Evolutionary conservation across 345 rosid species (phyloP), one percentile per base, ranked within the genome.

Genomic region (Eutrema heterophyllum): DNA sequence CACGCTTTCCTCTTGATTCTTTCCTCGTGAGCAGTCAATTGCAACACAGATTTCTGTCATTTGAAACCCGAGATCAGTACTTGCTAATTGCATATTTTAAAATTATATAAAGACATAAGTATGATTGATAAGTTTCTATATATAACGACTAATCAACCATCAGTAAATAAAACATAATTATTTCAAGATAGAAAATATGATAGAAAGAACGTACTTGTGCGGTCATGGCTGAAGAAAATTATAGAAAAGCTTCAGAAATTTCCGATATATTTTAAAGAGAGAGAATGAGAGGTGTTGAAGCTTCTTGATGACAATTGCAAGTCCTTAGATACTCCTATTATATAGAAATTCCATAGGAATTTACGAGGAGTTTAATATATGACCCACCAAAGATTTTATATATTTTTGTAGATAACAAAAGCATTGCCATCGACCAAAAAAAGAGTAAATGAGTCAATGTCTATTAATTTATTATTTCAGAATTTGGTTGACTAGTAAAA

Each of bases 11-110:
- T 78, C 78, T 74, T 91, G 58, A n/a, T 69, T 70, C 75, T 84
- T 3, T 80, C 80, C 16, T 81, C 87, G 26, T 66, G 76, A 1
- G 81, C 1, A 0, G 70, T 80, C 76, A 90, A 33, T 81, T 83
- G 84, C 73, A 90, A 50, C 43, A 86, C 86, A 6, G 84, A 70
- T 84, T 86, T 88, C 92, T 90, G 92, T 30, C 39, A 49, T 27
- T 56, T 48, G 5, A 56, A 71, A 62, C 4, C 5, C 2, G 7
- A 40, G 36, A 52, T 61, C 5, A 57, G 44, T 57, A 57, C 35
- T 21, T 5, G 21, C 26, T 63, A 60, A 15, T 50, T 70, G 38
- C 5, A 8, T 11, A n/a, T n/a, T n/a, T n/a, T n/a, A n/a, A n/a
- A n/a, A n/a, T n/a, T n/a, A n/a, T n/a, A n/a, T n/a, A n/a, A n/a